Percentiles rank a stretch among this genome's conserved stretches.
Evolutionary conservation across 768 basidiomycete species (phyloP).

Genomic region (Cantharellus cinnabarinus): DNA sequence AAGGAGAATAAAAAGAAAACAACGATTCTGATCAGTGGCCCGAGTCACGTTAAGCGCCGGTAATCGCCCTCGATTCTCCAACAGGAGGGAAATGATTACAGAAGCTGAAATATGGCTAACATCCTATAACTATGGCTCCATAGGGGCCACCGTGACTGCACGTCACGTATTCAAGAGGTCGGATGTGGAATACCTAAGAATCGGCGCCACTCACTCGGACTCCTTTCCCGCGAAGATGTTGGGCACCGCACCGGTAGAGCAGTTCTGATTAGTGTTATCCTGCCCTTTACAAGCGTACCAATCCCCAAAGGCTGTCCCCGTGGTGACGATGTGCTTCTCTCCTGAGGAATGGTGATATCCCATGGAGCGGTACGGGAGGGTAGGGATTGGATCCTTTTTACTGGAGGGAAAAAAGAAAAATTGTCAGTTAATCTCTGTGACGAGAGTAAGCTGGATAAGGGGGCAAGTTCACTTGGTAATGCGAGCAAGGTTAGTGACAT

Average conservation of each 20-base stretch:
- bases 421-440: conserved; percentile 5
- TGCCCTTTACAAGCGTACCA: conserved; percentile 35
- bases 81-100: no score
- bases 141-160: no score
- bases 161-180: no score
- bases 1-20: no score
- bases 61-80: no score
- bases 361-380: conserved; percentile 9
- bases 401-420: neutral
- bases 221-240: conserved; percentile 25
- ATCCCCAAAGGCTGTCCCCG: conserved; percentile 25
- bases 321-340: neutral
- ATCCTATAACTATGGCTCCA: no score
- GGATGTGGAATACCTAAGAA: no score
- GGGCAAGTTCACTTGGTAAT: conserved; percentile 19
- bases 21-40: no score
- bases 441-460: neutral
- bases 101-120: no score
- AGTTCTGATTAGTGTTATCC: conserved; percentile 34
- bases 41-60: no score
- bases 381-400: conserved; percentile 11
- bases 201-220: conserved; percentile 34
- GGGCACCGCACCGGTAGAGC: conserved; percentile 32
- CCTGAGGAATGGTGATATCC: neutral
- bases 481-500: conserved; percentile 1